Base-by-base conservation (phyloP, 352 stramenopile genomes). In the Globisporangium emineosum region DNA sequence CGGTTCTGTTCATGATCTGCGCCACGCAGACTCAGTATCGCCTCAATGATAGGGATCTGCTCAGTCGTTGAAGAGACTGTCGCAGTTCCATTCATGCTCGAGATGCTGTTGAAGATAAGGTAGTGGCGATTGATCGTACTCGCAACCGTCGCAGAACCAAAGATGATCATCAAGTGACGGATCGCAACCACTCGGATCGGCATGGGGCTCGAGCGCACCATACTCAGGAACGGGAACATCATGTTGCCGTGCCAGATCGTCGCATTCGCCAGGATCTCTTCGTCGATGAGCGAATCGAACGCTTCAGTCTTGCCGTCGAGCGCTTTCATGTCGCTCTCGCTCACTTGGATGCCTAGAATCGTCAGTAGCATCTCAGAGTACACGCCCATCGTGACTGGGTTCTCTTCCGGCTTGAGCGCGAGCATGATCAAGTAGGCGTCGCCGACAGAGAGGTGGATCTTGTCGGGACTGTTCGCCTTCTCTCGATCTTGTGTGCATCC, bases 361-460 rank as follows among this genome's bases (percentile, higher is more conserved):
- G 91, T 78, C 7, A 91, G 73, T 43, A 93, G 60, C 65, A 94
- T 76, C 56, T 94, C 86, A 17, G 82, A 88, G 65, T 93, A 94
- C 7, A 91, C 83, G 8, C 82, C 84, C 77, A 94, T 88, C 0
- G 83, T 86, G 1, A 93, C 72, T 3, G 79, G 78, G 45, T 75
- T 74, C n/a, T 82, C 64, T 33, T 83, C 78, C 23, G 82, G 78
- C 53, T 94, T 90, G 23, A 94, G 57, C 0, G 86, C 84, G 62
- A 89, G 76, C 74, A 93, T 85, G 32, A 94, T 93, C 68, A 94
- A 74, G 60, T 90, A 90, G 9, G 85, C 76, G 57, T 94, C 86
- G 2, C 82, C 80, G 5, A 90, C 75, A 0, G 86, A 94, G 51
- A 94, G 75, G 25, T 90, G 81, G 21, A 88, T 81, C 67, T 90